Percentiles rank a stretch among this genome's conserved stretches.
phyloP scores from a whole-genome alignment of 192 early-diverging fungal species.

The Dissophora ornata region DNA sequence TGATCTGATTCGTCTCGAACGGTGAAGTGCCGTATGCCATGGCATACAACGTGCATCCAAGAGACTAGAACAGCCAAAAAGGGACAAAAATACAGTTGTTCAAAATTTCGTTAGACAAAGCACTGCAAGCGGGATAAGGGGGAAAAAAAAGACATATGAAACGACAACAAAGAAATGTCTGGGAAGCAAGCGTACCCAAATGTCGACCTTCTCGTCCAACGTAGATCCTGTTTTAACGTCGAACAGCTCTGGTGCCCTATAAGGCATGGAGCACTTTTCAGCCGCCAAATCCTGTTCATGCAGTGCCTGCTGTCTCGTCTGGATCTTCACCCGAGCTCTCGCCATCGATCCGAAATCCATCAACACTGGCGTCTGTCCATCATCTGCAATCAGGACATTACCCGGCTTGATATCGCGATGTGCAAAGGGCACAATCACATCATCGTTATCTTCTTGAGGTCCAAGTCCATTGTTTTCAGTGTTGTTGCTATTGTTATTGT shows the following conservation, averaged over 20 bases:
- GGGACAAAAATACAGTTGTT: not conserved
- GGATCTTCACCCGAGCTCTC: conserved; percentile 65
- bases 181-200: conserved; percentile 81
- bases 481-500: not conserved
- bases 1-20: conserved; percentile 73
- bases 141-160: too few species aligned
- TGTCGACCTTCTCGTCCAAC: conserved; percentile 78
- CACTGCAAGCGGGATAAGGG: not conserved
- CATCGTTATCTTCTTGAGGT: conserved; percentile 32
- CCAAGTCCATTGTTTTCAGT: conserved; percentile 10
- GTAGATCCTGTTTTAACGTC: conserved; percentile 73
- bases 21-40: conserved; percentile 77
- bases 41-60: conserved; percentile 79
- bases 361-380: conserved; percentile 72
- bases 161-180: not conserved
- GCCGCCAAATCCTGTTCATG: conserved; percentile 79
- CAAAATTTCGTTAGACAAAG: not conserved
- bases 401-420: conserved; percentile 85
- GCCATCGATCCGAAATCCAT: conserved; percentile 83
- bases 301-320: conserved; percentile 69
- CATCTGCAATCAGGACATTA: conserved; percentile 76
- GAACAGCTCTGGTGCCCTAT: conserved; percentile 83
- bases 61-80: conserved; percentile 56
- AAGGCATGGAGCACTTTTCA: conserved; percentile 77
- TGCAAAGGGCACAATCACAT: conserved; percentile 63